phyloP scores from a whole-genome alignment of 2,329 filamentous ascomycete genomes.

The Fusarium scirpi region DNA sequence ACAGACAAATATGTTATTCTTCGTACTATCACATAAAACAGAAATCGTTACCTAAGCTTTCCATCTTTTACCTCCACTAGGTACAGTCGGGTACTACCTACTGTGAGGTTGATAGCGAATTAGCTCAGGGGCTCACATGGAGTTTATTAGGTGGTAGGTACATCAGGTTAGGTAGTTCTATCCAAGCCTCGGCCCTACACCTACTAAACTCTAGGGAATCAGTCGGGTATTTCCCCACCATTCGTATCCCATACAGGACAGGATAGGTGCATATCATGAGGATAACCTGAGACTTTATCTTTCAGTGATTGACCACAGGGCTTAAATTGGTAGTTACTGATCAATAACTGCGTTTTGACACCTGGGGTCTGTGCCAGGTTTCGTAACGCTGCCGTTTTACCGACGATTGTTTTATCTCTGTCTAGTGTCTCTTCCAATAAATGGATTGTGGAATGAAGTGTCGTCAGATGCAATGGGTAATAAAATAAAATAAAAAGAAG shows the following conservation, averaged over 20 bases:
- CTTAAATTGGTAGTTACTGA: not conserved
- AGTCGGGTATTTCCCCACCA: not conserved
- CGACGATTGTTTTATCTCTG: constrained; percentile 22
- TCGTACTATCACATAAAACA: not conserved
- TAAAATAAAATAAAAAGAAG: too few relatives aligned
- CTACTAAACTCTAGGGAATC: not conserved
- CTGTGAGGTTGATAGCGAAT: not conserved
- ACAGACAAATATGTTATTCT: not conserved
- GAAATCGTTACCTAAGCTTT: not conserved
- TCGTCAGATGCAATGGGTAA: constrained; percentile 16
- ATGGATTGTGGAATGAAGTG: constrained; percentile 31
- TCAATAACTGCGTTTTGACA: constrained; percentile 18
- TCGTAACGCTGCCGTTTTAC: constrained; percentile 20
- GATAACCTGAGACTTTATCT: constrained; percentile 5
- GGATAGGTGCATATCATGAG: constrained; percentile 5
- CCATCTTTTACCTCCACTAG: not conserved
- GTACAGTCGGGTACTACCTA: not conserved
- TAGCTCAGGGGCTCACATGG: constrained; percentile 35
- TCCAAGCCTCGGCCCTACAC: constrained; percentile 27
- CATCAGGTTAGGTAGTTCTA: not conserved
- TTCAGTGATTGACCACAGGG: not conserved
- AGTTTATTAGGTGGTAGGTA: not conserved
- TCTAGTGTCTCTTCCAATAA: constrained; percentile 10
- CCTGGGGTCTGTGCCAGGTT: constrained; percentile 22
- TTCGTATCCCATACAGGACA: not conserved